phyloP scores from a whole-genome alignment of 192 early-diverging fungal genomes.

The Dispira parvispora region DNA sequence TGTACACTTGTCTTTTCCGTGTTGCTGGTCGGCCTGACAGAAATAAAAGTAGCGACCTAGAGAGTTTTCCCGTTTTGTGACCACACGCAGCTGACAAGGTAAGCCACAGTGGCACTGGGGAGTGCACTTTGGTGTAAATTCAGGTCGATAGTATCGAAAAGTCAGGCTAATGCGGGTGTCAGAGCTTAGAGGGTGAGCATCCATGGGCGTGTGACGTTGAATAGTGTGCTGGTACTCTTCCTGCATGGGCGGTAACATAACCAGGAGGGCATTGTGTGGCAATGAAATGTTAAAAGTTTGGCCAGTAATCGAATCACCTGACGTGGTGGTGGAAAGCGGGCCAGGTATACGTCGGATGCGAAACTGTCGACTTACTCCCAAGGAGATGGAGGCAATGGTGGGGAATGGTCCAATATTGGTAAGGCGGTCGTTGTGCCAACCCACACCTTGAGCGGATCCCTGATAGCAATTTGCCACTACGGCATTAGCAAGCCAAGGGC shows the following conservation, averaged over 20 bases:
- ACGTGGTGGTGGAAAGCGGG: background rate
- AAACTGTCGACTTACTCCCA: constrained; percentile 9
- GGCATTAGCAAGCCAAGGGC: background rate
- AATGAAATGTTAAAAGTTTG: background rate
- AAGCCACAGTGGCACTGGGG: constrained; percentile 5
- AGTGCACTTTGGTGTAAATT: background rate
- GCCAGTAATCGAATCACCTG: no score
- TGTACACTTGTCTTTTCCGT: background rate
- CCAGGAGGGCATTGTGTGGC: constrained; percentile 8
- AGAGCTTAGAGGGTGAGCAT: constrained; percentile 1
- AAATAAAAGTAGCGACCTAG: constrained; percentile 9
- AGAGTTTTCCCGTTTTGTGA: background rate
- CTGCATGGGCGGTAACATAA: constrained; percentile 13
- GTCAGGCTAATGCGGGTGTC: constrained; percentile 11
- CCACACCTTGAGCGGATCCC: constrained; percentile 6
- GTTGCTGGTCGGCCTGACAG: background rate
- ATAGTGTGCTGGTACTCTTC: constrained; percentile 10
- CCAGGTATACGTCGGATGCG: constrained; percentile 11
- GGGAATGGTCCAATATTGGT: constrained; percentile 8
- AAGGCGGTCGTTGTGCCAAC: constrained; percentile 12
- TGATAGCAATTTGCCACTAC: constrained; percentile 6
- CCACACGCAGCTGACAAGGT: constrained; percentile 8
- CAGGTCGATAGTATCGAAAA: constrained; percentile 7
- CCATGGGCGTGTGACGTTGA: constrained; percentile 3
- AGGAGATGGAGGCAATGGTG: constrained; percentile 10